These are phyloP conservation scores for Endothia cerciana DNA, from an alignment of 2,329 filamentous ascomycete genomes.

Conservation along the genomic window DNA sequence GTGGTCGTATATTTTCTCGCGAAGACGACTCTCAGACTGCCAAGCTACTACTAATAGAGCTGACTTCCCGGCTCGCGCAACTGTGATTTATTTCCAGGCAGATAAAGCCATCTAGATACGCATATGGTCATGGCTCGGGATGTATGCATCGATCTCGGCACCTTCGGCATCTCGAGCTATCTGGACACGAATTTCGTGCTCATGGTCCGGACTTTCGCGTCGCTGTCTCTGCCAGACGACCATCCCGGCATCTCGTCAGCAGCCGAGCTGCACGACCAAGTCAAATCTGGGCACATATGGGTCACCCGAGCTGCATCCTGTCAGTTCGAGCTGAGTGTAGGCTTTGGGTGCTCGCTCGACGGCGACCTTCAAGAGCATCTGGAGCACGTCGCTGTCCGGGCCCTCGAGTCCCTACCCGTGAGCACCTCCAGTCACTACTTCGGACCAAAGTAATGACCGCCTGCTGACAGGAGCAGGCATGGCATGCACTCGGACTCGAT, in stretches of 20 bases:
- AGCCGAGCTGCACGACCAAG: conserved; percentile 19
- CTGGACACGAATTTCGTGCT: conserved; percentile 19
- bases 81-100: not conserved
- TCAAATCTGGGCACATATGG: conserved; percentile 22
- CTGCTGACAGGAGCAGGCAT: conserved; percentile 20
- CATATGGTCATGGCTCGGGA: conserved; percentile 19
- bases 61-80: not conserved
- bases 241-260: not conserved
- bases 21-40: not conserved
- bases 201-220: conserved; percentile 9
- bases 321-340: conserved; percentile 11
- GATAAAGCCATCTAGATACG: too few species aligned
- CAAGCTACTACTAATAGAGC: not conserved
- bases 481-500: conserved; percentile 21
- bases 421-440: not conserved
- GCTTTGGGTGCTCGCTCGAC: conserved; percentile 5
- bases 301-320: conserved; percentile 26
- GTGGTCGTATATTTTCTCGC: not conserved
- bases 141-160: conserved; percentile 19
- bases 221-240: conserved; percentile 19
- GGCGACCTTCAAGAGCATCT: not conserved
- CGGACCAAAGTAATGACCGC: not conserved
- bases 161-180: conserved; percentile 23
- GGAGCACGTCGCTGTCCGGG: conserved; percentile 1
- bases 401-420: conserved; percentile 17